These are phyloP conservation scores for Neurospora sp. DNA, from an alignment of 2,329 filamentous ascomycete species.

Conservation along the genomic window DNA sequence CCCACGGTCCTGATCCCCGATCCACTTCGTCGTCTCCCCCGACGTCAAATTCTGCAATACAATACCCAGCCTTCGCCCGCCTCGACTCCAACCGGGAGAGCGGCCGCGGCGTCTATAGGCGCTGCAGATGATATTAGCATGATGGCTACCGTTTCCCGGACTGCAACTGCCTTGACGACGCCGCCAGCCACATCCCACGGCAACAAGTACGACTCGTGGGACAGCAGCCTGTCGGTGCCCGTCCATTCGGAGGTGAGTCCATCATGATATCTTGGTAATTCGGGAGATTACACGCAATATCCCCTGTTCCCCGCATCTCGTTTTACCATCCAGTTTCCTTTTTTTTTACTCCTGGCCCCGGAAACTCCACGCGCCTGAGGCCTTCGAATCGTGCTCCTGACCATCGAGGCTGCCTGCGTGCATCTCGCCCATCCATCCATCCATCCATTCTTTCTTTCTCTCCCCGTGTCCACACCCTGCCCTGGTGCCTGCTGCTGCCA, in stretches of 20 bases:
- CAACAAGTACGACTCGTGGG: conserved; percentile 34
- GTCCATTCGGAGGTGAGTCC: conserved; percentile 28
- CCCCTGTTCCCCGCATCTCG: conserved; percentile 1
- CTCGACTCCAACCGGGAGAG: not conserved
- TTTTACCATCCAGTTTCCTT: conserved; percentile 1
- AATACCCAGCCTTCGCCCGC: not conserved
- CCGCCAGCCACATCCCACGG: conserved; percentile 40
- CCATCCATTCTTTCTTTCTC: not conserved
- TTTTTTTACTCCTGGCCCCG: not conserved
- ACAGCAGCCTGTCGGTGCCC: conserved; percentile 20
- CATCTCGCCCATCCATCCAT: not conserved
- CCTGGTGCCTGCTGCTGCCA: not conserved
- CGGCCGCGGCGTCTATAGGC: conserved; percentile 6
- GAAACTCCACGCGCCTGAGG: not conserved
- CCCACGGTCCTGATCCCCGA: not conserved
- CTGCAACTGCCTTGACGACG: conserved; percentile 34
- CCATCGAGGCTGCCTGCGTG: not conserved
- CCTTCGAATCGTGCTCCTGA: not conserved
- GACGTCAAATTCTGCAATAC: not conserved
- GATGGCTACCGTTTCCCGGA: conserved; percentile 46
- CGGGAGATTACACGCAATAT: not conserved
- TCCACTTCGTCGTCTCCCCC: not conserved
- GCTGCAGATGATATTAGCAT: conserved; percentile 12
- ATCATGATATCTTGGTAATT: not conserved
- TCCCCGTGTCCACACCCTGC: not conserved